Evolutionary conservation across 2,329 filamentous ascomycete genomes (phyloP), one percentile per base, ranked within the genome.

Genomic region (Torrubiellomyces zombiae): DNA sequence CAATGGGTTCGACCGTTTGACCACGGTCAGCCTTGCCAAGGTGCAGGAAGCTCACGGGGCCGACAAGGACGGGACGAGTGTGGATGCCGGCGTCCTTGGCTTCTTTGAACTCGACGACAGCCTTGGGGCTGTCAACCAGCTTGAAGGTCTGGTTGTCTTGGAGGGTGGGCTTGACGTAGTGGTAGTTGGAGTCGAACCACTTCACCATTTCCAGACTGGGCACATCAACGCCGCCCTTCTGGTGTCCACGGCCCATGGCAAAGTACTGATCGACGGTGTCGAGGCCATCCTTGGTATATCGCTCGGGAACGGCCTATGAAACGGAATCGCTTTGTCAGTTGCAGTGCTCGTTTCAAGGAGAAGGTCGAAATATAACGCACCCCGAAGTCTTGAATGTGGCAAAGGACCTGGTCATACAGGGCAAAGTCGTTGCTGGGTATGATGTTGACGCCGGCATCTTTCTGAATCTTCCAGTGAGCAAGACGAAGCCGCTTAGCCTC

Each of bases 181-280:
- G 89, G 76, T 98, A 98, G 78, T 98, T 98, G 39, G 83, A 93
- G 70, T 98, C 89, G 54, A 98, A 98, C 89, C 89, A 98, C 71
- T 98, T 98, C 47, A 98, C 89, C 89, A 98, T 98, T 71, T 98
- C 89, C 59, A 93, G 65, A 49, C 68, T 71, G 43, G 86, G 82
- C 39, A 95, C 89, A 58, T 98, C 89, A 44, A 95, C 68, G 56
- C 80, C 72, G 50, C 75, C 72, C 74, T 82, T 91, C 64, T 98
- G 89, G 63, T 91, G 85, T 52, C 89, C 89, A 75, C 89, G 81
- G 50, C 89, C 89, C 82, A 98, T 93, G 59, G 89, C 89, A 51
- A 98, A 98, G 75, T 94, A 95, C 64, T 92, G 76, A 63, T 98
- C 89, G 53, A 98, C 64, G 38, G 70, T 59, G 58, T 86, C 63